These are phyloP conservation scores for Stephanocyclus meneghinianus DNA, from an alignment of 352 stramenopile genomes.

Conservation along the genomic window DNA sequence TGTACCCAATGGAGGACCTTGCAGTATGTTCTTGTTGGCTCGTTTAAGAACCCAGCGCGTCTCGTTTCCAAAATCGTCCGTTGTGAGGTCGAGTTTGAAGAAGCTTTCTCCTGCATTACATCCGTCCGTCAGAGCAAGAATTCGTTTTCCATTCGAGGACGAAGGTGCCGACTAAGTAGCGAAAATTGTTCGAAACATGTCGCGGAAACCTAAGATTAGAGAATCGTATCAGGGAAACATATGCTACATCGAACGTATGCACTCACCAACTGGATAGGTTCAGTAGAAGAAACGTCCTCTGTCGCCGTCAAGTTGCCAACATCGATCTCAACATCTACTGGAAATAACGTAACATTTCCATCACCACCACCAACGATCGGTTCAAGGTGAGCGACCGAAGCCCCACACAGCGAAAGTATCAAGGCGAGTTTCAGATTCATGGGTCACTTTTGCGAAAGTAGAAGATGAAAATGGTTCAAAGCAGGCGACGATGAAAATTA, in stretches of 20 bases:
- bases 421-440: conserved; percentile 5
- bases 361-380: background rate
- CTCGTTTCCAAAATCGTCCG: background rate
- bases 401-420: background rate
- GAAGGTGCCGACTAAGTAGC: background rate
- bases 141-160: background rate
- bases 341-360: no score
- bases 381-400: background rate
- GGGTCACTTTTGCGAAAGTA: background rate
- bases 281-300: background rate
- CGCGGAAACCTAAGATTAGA: background rate
- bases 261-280: background rate
- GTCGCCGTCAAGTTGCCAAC: background rate
- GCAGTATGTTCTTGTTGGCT: background rate
- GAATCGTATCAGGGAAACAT: background rate
- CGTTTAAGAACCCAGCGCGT: background rate
- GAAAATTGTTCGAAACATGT: no score
- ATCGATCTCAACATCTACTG: no score
- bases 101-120: conserved; percentile 1
- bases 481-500: background rate
- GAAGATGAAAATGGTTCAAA: background rate
- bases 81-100: conserved; percentile 12
- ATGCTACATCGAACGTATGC: background rate
- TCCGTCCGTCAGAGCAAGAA: background rate
- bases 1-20: background rate